Conservation (phyloP, 345 rosid genomes). For the Stellera chamaejasme region DNA sequence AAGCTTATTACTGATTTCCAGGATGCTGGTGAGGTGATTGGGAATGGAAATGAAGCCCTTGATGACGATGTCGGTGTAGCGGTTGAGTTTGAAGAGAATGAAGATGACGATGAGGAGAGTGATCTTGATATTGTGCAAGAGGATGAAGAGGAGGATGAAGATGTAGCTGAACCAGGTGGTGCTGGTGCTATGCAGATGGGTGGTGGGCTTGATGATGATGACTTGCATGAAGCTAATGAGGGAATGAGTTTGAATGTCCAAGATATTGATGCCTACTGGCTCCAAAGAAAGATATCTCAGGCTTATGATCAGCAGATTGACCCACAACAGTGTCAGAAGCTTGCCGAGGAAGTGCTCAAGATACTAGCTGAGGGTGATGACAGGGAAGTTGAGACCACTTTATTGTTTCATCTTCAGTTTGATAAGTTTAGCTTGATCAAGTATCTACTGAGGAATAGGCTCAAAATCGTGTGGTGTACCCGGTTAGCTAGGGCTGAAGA, state of each 20-base stretch:
- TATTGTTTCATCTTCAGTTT: slow-evolving; percentile 49
- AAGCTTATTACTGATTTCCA: slow-evolving; percentile 75
- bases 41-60: slow-evolving; percentile 62
- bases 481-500: slow-evolving; percentile 93
- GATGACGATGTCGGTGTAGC: slow-evolving; percentile 90
- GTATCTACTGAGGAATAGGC: slow-evolving; percentile 53
- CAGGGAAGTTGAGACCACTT: slow-evolving; percentile 69
- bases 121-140: slow-evolving; percentile 83
- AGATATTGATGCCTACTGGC: slow-evolving; percentile 98
- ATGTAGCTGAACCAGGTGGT: slow-evolving; percentile 40
- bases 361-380: slow-evolving; percentile 81
- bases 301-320: slow-evolving; percentile 86
- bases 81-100: slow-evolving; percentile 86
- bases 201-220: slow-evolving; percentile 68
- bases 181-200: slow-evolving; percentile 85
- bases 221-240: slow-evolving; percentile 51
- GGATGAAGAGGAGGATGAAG: slow-evolving; percentile 82
- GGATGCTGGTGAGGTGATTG: slow-evolving; percentile 50
- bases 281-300: slow-evolving; percentile 87
- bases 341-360: slow-evolving; percentile 90
- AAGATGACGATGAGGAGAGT: slow-evolving; percentile 85
- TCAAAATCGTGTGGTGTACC: slow-evolving; percentile 92
- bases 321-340: slow-evolving; percentile 78
- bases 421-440: slow-evolving; percentile 78
- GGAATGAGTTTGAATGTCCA: slow-evolving; percentile 71